Conservation (phyloP, 2,329 filamentous ascomycete genomes). For the Orbilia quercus region DNA sequence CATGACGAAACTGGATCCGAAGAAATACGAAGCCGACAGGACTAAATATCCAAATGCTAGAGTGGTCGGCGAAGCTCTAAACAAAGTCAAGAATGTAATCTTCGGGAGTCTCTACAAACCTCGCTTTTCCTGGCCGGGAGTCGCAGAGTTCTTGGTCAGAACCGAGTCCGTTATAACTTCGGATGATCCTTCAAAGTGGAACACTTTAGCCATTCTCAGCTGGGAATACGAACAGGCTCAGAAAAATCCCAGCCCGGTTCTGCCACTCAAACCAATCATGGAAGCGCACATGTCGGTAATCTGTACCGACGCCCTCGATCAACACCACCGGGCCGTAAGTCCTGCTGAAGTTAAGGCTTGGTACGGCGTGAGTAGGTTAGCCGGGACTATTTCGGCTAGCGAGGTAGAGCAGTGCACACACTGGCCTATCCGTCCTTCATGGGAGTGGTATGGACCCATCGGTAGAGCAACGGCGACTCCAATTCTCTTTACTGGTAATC, state of each 20-base stretch:
- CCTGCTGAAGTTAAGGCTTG: conserved; percentile 15
- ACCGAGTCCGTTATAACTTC: not conserved
- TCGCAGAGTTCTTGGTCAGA: conserved; percentile 18
- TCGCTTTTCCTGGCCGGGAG: conserved; percentile 1
- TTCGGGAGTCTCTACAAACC: conserved; percentile 21
- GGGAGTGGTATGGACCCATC: conserved; percentile 48
- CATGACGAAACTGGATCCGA: conserved; percentile 19
- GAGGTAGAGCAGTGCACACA: not conserved
- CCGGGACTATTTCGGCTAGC: not conserved
- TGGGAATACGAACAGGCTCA: not conserved
- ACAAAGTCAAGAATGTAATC: not conserved
- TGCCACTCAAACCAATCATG: too few species aligned
- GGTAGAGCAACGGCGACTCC: conserved; percentile 26
- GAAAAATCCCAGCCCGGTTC: conserved; percentile 5
- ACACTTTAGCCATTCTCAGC: not conserved
- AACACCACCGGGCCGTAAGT: conserved; percentile 1
- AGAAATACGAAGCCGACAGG: conserved; percentile 20
- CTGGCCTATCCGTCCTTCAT: conserved; percentile 36
- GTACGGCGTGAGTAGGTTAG: conserved; percentile 15
- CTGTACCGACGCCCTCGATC: conserved; percentile 29
- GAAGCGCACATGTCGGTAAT: too few species aligned
- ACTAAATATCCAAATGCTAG: not conserved
- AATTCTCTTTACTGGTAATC: conserved; percentile 28
- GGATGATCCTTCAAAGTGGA: conserved; percentile 24
- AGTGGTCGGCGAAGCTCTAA: not conserved